phyloP scores from a whole-genome alignment of 768 basidiomycete genomes.

The Vararia minispora region DNA sequence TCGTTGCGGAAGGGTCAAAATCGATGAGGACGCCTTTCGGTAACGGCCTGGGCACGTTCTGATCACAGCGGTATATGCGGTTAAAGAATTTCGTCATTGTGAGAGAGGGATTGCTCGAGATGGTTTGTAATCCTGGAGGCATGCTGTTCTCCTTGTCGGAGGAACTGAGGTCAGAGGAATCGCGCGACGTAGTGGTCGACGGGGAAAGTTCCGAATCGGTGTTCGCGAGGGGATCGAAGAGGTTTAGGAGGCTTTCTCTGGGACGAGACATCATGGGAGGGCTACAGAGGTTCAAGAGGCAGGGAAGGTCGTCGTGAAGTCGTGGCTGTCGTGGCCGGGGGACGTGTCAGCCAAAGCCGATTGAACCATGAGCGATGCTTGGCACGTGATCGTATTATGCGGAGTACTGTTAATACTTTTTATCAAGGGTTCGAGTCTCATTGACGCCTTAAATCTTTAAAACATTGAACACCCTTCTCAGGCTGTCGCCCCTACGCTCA shows the following conservation, averaged over 20 bases:
- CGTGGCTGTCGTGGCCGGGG: too few species aligned
- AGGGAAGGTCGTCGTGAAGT: too few species aligned
- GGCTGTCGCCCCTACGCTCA: too few species aligned
- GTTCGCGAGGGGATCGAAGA: constrained; percentile 11
- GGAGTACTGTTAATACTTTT: too few species aligned
- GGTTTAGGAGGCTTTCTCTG: constrained; percentile 12
- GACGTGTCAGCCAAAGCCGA: too few species aligned
- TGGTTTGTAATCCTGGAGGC: background rate
- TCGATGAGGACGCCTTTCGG: constrained; percentile 9
- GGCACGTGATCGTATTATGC: too few species aligned
- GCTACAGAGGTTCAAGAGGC: too few species aligned
- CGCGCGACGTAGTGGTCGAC: background rate
- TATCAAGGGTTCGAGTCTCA: too few species aligned
- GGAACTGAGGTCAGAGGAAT: constrained; percentile 9
- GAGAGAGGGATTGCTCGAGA: constrained; percentile 4
- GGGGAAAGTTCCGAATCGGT: background rate
- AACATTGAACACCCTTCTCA: too few species aligned
- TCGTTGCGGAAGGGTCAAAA: constrained; percentile 3
- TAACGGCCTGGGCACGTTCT: constrained; percentile 3
- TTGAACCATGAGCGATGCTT: too few species aligned
- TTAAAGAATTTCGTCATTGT: constrained; percentile 14
- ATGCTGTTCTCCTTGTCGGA: constrained; percentile 13
- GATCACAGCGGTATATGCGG: constrained; percentile 9
- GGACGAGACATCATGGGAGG: constrained; percentile 12
- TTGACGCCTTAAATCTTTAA: too few species aligned